A percentile compares a stretch with the other conserved stretches of the same genome.
Evolutionary conservation across 2,329 filamentous ascomycete species (phyloP).

Genomic region (Sordariomycetes sp.): DNA sequence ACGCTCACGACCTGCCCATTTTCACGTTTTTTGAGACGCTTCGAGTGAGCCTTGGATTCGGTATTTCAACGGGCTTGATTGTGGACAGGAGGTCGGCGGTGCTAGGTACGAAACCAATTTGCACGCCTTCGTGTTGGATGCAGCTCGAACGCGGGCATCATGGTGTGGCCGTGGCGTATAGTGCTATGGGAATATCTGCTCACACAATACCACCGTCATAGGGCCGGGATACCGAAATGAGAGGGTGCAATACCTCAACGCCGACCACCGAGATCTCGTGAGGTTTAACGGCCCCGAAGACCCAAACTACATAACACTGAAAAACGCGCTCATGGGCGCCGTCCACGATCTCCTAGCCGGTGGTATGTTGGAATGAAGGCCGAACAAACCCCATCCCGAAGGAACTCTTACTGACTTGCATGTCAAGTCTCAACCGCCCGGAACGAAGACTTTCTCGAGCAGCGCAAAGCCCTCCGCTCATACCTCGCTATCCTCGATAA

Average conservation of each 20-base stretch:
- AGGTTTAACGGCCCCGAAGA: slow-evolving; percentile 17
- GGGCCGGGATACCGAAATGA: slow-evolving; percentile 13
- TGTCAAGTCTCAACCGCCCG: too few relatives aligned
- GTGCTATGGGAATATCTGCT: too few relatives aligned
- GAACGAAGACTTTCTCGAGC: not conserved
- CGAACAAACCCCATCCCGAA: too few relatives aligned
- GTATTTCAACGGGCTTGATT: slow-evolving; percentile 13
- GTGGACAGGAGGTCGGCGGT: slow-evolving; percentile 20
- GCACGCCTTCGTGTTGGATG: not conserved
- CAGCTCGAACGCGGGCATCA: too few relatives aligned
- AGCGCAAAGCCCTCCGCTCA: not conserved
- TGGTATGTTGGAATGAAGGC: too few relatives aligned
- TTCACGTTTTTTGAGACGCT: slow-evolving; percentile 24
- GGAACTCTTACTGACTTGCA: too few relatives aligned
- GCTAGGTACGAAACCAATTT: slow-evolving; percentile 12
- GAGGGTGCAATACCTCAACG: slow-evolving; percentile 13
- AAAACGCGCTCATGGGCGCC: not conserved
- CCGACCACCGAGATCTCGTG: slow-evolving; percentile 18
- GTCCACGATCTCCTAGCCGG: not conserved
- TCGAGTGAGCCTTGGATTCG: slow-evolving; percentile 12
- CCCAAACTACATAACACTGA: slow-evolving; percentile 14
- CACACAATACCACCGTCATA: too few relatives aligned
- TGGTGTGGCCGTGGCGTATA: not conserved
- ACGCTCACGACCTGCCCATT: slow-evolving; percentile 14
- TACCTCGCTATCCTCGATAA: slow-evolving; percentile 6